Evolutionary conservation across 2,329 filamentous ascomycete genomes (phyloP).

Genomic region (Fusarium pseudoanthophilum): DNA sequence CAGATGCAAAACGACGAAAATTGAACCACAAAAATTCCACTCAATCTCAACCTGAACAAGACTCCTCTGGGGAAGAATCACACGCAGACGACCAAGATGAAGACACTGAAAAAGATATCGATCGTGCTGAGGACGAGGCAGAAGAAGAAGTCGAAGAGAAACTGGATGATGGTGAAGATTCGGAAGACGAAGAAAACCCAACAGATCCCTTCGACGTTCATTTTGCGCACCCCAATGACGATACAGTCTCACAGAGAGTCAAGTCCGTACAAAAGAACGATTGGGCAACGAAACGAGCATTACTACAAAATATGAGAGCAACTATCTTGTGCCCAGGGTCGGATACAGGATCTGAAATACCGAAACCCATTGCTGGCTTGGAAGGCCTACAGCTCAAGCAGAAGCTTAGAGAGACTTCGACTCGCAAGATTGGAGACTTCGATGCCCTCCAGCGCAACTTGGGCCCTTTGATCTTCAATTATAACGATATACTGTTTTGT

Average conservation of each 20-base stretch:
- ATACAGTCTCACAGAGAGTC: constrained; percentile 65
- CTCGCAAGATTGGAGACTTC: constrained; percentile 66
- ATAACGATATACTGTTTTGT: constrained; percentile 83
- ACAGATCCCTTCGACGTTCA: constrained; percentile 84
- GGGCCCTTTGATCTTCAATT: constrained; percentile 80
- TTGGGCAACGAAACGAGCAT: constrained; percentile 62
- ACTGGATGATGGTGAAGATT: constrained; percentile 48
- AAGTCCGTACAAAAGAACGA: constrained; percentile 60
- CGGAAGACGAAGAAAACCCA: constrained; percentile 63
- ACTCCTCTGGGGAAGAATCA: constrained; percentile 27
- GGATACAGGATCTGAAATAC: constrained; percentile 47
- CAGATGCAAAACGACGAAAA: constrained; percentile 68
- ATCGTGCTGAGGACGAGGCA: constrained; percentile 41
- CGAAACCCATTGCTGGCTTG: constrained; percentile 51
- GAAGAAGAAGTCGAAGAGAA: constrained; percentile 47
- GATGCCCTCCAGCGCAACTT: constrained; percentile 71
- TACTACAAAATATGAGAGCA: constrained; percentile 59
- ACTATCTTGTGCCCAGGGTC: constrained; percentile 59
- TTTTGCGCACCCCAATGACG: constrained; percentile 76
- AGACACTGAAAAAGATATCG: constrained; percentile 59
- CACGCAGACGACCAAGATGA: constrained; percentile 56
- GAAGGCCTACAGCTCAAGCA: constrained; percentile 73
- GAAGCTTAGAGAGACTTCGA: constrained; percentile 68
- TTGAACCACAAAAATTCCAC: constrained; percentile 53
- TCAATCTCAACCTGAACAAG: constrained; percentile 35